Base-by-base conservation (phyloP, 176 grass and related monocot species). In the Lolium rigidum region DNA sequence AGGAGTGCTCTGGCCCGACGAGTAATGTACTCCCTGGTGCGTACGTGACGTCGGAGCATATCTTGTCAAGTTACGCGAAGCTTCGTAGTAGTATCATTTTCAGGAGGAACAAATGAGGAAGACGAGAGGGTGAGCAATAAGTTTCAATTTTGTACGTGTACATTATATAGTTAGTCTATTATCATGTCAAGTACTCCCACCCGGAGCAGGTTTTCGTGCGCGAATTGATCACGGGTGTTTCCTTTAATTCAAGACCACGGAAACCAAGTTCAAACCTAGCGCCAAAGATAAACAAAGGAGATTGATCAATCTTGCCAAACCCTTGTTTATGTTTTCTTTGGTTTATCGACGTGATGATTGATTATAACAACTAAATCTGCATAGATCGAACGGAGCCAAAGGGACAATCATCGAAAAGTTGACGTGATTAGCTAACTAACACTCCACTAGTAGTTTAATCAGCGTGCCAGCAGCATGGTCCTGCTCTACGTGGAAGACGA, bases 171-270 rank as follows among this genome's bases (percentile, higher is more conserved):
- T 56, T 56, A 24, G 9, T 24, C 6, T 21, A 22, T 61, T 10
- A 24, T 58, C 9, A 16, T 13, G 8, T n/a, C 4, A 9, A 26
- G 10, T 35, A 31, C 1, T 0, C 35, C 7, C 15, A 25, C 13
- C 15, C 35, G 51, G 60, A n/a, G 31, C 25, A 17, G 56, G 62
- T 31, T 39, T n/a, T 78, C 28, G 75, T 21, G 87, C 60, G 26
- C 60, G 44, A 24, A 74, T 74, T 65, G 50, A 60, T 71, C 78
- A 65, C 78, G 43, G 78, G 43, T 35, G 22, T 17, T 11, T 4
- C 15, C 61, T 2, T 67, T 18, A 37, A 37, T 52, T 24, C 13
- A 12, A 49, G 22, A 2, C 59, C 78, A 21, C 0, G 13, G 7
- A 79, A 6, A 47, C 9, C 2, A 10, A 14, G 17, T 58, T 14